phyloP scores from a whole-genome alignment of 2,329 filamentous ascomycete genomes.

The Apiospora arundinis region DNA sequence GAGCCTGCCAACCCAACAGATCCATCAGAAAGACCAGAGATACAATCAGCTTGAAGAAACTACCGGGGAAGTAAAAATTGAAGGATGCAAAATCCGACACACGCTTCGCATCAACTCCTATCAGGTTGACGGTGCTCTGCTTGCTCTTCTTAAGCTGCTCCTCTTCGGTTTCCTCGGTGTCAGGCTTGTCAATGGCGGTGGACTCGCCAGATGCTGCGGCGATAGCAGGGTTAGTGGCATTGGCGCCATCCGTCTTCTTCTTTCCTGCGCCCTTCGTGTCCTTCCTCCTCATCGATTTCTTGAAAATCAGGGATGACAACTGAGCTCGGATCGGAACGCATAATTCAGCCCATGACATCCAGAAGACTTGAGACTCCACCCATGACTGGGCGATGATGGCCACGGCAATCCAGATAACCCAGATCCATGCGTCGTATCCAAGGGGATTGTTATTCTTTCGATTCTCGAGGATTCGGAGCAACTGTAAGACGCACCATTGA shows the following conservation, averaged over 20 bases:
- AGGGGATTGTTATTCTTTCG: conserved; percentile 52
- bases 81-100: conserved; percentile 72
- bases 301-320: conserved; percentile 74
- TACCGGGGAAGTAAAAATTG: conserved; percentile 69
- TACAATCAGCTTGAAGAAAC: conserved; percentile 67
- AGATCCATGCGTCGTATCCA: conserved; percentile 66
- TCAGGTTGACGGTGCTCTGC: conserved; percentile 78
- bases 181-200: conserved; percentile 39
- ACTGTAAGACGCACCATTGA: conserved; percentile 70
- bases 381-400: conserved; percentile 64
- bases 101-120: conserved; percentile 76
- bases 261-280: conserved; percentile 72
- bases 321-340: conserved; percentile 72
- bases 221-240: conserved; percentile 38
- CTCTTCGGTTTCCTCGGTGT: conserved; percentile 45
- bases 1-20: conserved; percentile 74
- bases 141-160: conserved; percentile 56
- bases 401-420: conserved; percentile 69
- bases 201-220: conserved; percentile 37
- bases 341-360: conserved; percentile 68
- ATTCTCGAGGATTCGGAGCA: conserved; percentile 69
- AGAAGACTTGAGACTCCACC: conserved; percentile 70
- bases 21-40: conserved; percentile 71
- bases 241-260: conserved; percentile 45
- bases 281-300: conserved; percentile 78